Percentiles rank a stretch among this genome's conserved stretches.
These are phyloP conservation scores for Phytophthora pisi DNA, from an alignment of 352 stramenopile species.

Conservation along the genomic window DNA sequence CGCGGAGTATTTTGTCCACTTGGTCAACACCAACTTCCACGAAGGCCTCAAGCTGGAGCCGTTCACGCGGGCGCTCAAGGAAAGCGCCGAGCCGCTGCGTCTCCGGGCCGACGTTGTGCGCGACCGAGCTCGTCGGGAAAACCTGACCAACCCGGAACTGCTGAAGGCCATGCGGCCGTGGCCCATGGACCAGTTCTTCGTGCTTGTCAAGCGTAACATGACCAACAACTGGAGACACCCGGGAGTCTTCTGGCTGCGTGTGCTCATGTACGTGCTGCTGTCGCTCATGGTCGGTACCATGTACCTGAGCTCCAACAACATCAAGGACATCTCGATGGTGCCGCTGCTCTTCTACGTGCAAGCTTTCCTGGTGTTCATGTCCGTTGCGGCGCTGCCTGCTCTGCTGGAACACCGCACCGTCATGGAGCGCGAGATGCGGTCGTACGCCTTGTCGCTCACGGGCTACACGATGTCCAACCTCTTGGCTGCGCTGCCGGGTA, in stretches of 20 bases:
- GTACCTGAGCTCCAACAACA: constrained; percentile 60
- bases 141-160: constrained; percentile 48
- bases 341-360: constrained; percentile 91
- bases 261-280: constrained; percentile 84
- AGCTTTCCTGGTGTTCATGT: constrained; percentile 94
- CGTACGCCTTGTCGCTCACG: constrained; percentile 60
- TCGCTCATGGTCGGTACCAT: constrained; percentile 82
- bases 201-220: constrained; percentile 68
- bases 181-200: constrained; percentile 59
- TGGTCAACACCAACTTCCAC: constrained; percentile 78
- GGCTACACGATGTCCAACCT: constrained; percentile 84
- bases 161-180: constrained; percentile 52
- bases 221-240: constrained; percentile 77
- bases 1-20: constrained; percentile 73
- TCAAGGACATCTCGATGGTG: constrained; percentile 48
- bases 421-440: constrained; percentile 80
- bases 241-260: constrained; percentile 80
- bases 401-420: constrained; percentile 87
- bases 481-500: constrained; percentile 72
- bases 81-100: constrained; percentile 44
- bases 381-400: constrained; percentile 85
- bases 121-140: constrained; percentile 40
- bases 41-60: constrained; percentile 46
- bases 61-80: constrained; percentile 45
- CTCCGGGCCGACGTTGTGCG: constrained; percentile 46